phyloP scores from a whole-genome alignment of 495 filamentous ascomycete species.

The Parachaetomium inaequale region DNA sequence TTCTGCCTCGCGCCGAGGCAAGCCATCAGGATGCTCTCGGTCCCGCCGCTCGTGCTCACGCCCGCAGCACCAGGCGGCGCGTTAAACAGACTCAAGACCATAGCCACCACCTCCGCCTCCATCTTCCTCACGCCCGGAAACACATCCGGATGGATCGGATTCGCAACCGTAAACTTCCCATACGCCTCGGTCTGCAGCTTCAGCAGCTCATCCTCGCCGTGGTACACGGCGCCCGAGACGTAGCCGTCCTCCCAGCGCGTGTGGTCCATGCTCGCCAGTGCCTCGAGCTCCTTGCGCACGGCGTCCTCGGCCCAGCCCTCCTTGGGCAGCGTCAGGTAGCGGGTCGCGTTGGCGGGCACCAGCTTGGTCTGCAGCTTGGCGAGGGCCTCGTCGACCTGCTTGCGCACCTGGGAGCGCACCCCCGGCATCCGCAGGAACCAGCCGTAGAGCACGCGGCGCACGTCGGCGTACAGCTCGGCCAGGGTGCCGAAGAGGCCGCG shows the following conservation, averaged over 20 bases:
- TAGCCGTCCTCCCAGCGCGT: constrained; percentile 94
- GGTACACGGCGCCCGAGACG: constrained; percentile 95
- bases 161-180: constrained; percentile 88
- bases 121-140: constrained; percentile 98
- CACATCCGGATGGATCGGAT: constrained; percentile 98
- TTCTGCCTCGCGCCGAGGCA: constrained; percentile 85
- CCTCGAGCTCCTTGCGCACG: constrained; percentile 73
- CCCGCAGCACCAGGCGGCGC: constrained; percentile 80
- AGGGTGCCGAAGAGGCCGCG: constrained; percentile 81
- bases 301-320: constrained; percentile 81
- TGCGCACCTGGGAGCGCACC: constrained; percentile 74
- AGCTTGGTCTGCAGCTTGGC: constrained; percentile 77
- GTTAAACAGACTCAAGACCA: constrained; percentile 91
- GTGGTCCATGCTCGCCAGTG: constrained; percentile 81
- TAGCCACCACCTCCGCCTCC: constrained; percentile 97
- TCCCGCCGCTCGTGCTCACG: constrained; percentile 88
- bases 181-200: constrained; percentile 89
- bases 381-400: constrained; percentile 72
- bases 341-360: constrained; percentile 66
- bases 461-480: constrained; percentile 63
- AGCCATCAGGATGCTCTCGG: constrained; percentile 95
- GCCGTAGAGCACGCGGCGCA: constrained; percentile 72
- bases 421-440: constrained; percentile 82
- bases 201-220: constrained; percentile 80
- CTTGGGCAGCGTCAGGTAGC: constrained; percentile 74